Conservation (phyloP, 345 rosid genomes). For the Gossypium turneri region DNA sequence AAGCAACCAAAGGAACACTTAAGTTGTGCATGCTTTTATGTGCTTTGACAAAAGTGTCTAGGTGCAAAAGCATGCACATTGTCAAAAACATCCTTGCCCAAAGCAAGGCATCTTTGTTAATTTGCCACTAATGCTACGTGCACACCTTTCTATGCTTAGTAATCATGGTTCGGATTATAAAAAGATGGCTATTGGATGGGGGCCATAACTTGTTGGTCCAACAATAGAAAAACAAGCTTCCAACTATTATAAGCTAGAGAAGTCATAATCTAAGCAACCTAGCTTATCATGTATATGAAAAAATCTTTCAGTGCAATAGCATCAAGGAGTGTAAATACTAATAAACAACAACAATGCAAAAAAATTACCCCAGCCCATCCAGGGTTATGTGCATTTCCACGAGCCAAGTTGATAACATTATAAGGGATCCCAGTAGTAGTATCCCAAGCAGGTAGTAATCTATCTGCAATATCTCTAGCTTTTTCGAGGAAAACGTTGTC, state of each 20-base stretch:
- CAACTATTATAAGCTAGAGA: background rate
- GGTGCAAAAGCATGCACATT: background rate
- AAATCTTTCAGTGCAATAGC: background rate
- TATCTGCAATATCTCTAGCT: constrained; percentile 92
- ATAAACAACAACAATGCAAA: background rate
- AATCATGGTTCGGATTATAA: background rate
- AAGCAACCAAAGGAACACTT: background rate
- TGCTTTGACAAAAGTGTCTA: background rate
- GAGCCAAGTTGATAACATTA: constrained; percentile 80
- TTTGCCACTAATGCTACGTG: background rate
- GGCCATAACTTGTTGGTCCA: background rate
- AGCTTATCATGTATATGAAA: background rate
- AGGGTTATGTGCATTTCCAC: constrained; percentile 77
- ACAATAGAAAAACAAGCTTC: background rate
- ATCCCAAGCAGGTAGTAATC: constrained; percentile 96
- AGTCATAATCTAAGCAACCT: background rate
- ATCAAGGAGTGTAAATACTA: background rate
- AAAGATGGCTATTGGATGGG: background rate
- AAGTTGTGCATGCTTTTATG: background rate
- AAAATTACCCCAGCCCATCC: constrained; percentile 90
- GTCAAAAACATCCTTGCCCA: background rate
- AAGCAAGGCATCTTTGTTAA: background rate
- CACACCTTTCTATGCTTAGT: background rate
- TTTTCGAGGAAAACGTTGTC: constrained; percentile 89
- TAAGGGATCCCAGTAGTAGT: constrained; percentile 83